These are phyloP conservation scores for Petrea volubilis DNA, from an alignment of 257 asterid genomes.

Conservation along the genomic window DNA sequence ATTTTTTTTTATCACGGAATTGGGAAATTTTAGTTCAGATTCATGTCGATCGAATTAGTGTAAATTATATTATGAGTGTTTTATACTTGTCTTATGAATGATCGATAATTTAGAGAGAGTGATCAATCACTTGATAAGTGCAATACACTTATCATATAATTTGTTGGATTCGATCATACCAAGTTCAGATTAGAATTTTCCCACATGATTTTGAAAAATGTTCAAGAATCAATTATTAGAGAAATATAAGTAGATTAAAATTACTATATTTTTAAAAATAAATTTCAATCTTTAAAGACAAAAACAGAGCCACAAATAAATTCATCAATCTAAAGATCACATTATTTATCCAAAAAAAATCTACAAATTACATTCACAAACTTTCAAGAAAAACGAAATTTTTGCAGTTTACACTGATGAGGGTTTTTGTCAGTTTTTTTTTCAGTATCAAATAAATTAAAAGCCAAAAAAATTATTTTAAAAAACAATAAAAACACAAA, in stretches of 20 bases:
- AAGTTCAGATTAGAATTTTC: too few relatives aligned
- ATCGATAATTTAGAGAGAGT: too few relatives aligned
- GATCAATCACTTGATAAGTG: too few relatives aligned
- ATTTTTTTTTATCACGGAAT: background rate
- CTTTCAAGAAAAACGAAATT: too few relatives aligned
- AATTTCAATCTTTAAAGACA: background rate
- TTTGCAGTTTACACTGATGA: slow-evolving; percentile 16
- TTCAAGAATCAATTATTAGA: slow-evolving; percentile 1
- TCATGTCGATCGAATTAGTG: too few relatives aligned
- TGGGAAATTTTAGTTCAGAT: too few relatives aligned
- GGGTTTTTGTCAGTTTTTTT: slow-evolving; percentile 17
- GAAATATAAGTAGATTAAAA: background rate
- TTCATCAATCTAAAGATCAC: slow-evolving; percentile 22
- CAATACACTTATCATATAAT: too few relatives aligned
- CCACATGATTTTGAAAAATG: background rate
- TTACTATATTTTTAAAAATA: background rate
- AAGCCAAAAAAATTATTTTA: slow-evolving; percentile 2
- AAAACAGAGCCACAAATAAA: background rate
- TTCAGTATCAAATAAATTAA: slow-evolving; percentile 16
- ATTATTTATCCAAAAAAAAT: background rate
- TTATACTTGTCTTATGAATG: too few relatives aligned
- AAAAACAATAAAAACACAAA: slow-evolving; percentile 18
- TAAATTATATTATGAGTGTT: too few relatives aligned
- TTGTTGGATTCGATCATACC: too few relatives aligned
- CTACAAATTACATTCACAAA: too few relatives aligned